Evolutionary conservation across 208 protist species (phyloP).

Genomic region (Acanthamoeba castellanii): DNA sequence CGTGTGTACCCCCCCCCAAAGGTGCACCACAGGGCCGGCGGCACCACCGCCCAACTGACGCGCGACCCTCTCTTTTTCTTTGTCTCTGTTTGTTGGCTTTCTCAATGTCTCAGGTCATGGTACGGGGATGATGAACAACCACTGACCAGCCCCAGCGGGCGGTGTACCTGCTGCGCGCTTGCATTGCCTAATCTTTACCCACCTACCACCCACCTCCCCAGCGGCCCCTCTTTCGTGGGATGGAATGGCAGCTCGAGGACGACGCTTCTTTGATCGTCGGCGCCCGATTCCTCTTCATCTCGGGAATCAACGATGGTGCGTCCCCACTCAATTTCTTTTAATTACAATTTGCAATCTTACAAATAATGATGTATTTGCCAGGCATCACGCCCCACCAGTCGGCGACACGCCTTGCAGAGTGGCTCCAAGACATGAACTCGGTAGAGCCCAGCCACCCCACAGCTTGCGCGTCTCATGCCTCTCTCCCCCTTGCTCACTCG

Average conservation of each 20-base stretch:
- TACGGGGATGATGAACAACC: too few relatives aligned
- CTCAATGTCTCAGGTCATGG: too few relatives aligned
- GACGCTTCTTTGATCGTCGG: neutral
- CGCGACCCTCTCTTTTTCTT: too few relatives aligned
- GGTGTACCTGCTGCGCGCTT: too few relatives aligned
- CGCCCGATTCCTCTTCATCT: neutral
- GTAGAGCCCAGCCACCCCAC: neutral
- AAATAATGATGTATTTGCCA: neutral
- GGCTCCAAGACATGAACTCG: neutral
- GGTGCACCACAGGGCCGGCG: too few relatives aligned
- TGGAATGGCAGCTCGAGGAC: constrained; percentile 14
- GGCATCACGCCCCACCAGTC: neutral
- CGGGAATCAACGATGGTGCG: neutral
- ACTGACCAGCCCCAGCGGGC: too few relatives aligned
- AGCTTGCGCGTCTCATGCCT: too few relatives aligned
- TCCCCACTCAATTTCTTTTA: neutral
- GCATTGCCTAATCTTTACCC: too few relatives aligned
- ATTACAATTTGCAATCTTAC: neutral
- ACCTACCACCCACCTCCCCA: neutral
- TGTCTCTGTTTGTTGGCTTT: too few relatives aligned
- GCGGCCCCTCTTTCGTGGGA: neutral
- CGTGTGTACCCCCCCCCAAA: neutral
- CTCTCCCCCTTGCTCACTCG: neutral
- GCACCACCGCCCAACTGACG: too few relatives aligned
- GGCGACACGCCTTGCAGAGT: neutral